These are phyloP conservation scores for Taxawa tesnikishii DNA, from an alignment of 2,329 filamentous ascomycete species.

Conservation along the genomic window DNA sequence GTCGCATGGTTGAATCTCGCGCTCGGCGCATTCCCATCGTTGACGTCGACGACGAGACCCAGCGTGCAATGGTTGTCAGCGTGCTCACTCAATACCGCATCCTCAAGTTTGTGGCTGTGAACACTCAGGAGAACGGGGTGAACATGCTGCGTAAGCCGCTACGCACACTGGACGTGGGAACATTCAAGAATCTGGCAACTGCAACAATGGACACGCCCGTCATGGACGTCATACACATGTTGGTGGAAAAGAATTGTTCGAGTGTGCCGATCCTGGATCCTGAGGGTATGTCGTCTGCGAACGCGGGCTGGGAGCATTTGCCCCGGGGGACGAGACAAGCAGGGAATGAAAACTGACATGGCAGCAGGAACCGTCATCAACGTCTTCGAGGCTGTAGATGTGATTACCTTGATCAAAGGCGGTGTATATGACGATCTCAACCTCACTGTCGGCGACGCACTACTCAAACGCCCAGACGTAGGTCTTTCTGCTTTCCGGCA, in stretches of 20 bases:
- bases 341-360: too few relatives aligned
- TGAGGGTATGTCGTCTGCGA: slow-evolving; percentile 35
- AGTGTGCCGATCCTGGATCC: slow-evolving; percentile 86
- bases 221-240: slow-evolving; percentile 83
- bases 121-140: slow-evolving; percentile 78
- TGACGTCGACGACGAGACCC: slow-evolving; percentile 87
- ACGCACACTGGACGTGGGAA: slow-evolving; percentile 72
- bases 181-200: slow-evolving; percentile 68
- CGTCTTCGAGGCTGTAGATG: slow-evolving; percentile 94
- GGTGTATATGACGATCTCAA: slow-evolving; percentile 85
- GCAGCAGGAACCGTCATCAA: slow-evolving; percentile 65
- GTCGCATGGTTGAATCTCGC: slow-evolving; percentile 84
- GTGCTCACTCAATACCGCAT: slow-evolving; percentile 98
- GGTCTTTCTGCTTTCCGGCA: slow-evolving; percentile 12
- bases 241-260: slow-evolving; percentile 88
- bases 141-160: slow-evolving; percentile 80
- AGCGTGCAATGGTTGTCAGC: slow-evolving; percentile 83
- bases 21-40: slow-evolving; percentile 89
- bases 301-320: not conserved
- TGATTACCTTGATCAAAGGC: slow-evolving; percentile 90
- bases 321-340: too few relatives aligned
- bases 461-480: slow-evolving; percentile 71
- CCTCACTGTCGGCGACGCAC: slow-evolving; percentile 74
- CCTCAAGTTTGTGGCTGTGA: slow-evolving; percentile 96
- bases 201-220: slow-evolving; percentile 83